Conservation (phyloP, 78 protist genomes). For the Planoprotostelium fungivorum region DNA sequence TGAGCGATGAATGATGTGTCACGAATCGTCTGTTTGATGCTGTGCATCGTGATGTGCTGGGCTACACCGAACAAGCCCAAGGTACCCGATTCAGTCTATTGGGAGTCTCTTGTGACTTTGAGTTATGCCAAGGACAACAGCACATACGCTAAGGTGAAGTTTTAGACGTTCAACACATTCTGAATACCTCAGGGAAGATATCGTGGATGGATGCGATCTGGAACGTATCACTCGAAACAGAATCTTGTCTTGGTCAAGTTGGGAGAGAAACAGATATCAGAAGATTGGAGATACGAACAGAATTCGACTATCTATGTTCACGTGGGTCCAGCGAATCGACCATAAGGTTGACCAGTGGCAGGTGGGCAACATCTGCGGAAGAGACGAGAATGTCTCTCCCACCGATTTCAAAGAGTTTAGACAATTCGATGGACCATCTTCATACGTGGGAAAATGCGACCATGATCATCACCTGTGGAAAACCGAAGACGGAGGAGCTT, state of each 20-base stretch:
- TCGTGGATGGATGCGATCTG: background rate
- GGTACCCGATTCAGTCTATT: too few relatives aligned
- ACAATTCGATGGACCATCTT: background rate
- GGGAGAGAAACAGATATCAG: background rate
- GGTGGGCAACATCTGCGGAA: background rate
- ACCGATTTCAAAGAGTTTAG: background rate
- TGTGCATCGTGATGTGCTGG: too few relatives aligned
- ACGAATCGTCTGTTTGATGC: too few relatives aligned
- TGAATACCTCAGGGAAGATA: background rate
- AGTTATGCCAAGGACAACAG: too few relatives aligned
- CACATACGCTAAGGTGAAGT: too few relatives aligned
- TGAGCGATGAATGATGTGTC: too few relatives aligned
- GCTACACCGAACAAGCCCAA: too few relatives aligned
- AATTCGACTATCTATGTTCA: background rate
- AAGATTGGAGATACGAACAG: background rate
- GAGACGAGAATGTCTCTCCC: background rate
- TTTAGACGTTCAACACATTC: too few relatives aligned
- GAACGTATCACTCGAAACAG: background rate
- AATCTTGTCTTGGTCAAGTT: background rate
- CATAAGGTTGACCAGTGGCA: too few relatives aligned
- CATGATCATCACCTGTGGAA: background rate
- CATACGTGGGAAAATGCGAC: background rate
- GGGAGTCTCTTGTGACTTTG: too few relatives aligned
- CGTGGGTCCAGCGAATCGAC: background rate
- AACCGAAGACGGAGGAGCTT: background rate